These are phyloP conservation scores for Solanum tarijense DNA, from an alignment of 257 asterid species.

Conservation along the genomic window DNA sequence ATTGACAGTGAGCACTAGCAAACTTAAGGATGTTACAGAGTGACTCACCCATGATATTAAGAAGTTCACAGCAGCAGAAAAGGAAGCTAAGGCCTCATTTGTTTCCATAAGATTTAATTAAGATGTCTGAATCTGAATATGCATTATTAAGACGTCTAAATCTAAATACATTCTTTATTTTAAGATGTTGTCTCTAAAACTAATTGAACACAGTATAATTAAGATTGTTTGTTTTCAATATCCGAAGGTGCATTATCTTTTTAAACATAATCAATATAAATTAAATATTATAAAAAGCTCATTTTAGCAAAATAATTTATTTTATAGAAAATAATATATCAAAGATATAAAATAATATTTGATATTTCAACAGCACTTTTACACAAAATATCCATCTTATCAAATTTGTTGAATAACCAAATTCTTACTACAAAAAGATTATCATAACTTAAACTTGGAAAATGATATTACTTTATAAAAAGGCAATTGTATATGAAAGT, in stretches of 20 bases:
- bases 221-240: background rate
- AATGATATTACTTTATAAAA: background rate
- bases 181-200: background rate
- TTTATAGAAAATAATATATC: background rate
- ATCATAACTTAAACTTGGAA: background rate
- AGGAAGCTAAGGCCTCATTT: background rate
- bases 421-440: background rate
- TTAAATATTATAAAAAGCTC: background rate
- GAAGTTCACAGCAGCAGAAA: background rate
- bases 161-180: background rate
- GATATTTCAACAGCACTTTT: background rate
- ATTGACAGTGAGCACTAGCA: background rate
- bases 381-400: background rate
- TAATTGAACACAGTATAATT: background rate
- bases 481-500: background rate
- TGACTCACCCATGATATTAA: background rate
- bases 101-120: background rate
- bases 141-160: background rate
- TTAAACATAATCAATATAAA: background rate
- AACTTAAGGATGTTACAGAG: background rate
- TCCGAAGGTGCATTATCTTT: background rate
- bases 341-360: background rate
- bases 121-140: background rate
- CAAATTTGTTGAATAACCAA: background rate
- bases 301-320: background rate